Percentiles rank a stretch among this genome's conserved stretches.
Conservation (phyloP, 192 early-diverging fungal species). For the Coemansia sp. region DNA sequence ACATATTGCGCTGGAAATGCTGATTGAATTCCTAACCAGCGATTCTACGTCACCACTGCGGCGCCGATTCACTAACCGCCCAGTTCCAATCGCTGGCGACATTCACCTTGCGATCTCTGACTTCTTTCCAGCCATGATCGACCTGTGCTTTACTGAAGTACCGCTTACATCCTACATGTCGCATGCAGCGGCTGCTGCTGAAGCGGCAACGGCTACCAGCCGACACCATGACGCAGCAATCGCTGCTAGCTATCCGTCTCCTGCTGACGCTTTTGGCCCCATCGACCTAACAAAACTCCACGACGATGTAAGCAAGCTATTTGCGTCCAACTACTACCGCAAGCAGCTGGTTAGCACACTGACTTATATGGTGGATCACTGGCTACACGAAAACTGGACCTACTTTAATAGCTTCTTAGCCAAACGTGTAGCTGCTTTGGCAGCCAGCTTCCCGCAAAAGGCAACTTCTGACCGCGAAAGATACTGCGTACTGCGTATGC, state of each 20-base stretch:
- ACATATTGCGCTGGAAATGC: slow-evolving; percentile 68
- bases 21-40: slow-evolving; percentile 70
- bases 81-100: slow-evolving; percentile 63
- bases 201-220: slow-evolving; percentile 17
- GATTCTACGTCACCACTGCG: slow-evolving; percentile 65
- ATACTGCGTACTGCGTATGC: slow-evolving; percentile 27
- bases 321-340: slow-evolving; percentile 48
- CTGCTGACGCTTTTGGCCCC: slow-evolving; percentile 47
- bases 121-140: slow-evolving; percentile 60
- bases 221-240: slow-evolving; percentile 41
- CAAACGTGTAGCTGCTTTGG: slow-evolving; percentile 52
- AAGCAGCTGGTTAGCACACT: slow-evolving; percentile 44
- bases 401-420: slow-evolving; percentile 39
- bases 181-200: slow-evolving; percentile 29
- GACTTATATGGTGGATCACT: slow-evolving; percentile 38
- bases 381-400: slow-evolving; percentile 36
- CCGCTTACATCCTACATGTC: slow-evolving; percentile 38
- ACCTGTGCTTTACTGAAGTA: slow-evolving; percentile 61
- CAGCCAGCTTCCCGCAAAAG: slow-evolving; percentile 62
- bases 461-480: slow-evolving; percentile 38
- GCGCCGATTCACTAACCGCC: slow-evolving; percentile 73
- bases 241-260: slow-evolving; percentile 36
- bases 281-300: slow-evolving; percentile 43
- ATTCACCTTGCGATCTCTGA: slow-evolving; percentile 62
- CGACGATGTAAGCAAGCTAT: slow-evolving; percentile 38